These are phyloP conservation scores for Pontederia crassipes DNA, from an alignment of 176 grass and related monocot genomes.

Conservation along the genomic window DNA sequence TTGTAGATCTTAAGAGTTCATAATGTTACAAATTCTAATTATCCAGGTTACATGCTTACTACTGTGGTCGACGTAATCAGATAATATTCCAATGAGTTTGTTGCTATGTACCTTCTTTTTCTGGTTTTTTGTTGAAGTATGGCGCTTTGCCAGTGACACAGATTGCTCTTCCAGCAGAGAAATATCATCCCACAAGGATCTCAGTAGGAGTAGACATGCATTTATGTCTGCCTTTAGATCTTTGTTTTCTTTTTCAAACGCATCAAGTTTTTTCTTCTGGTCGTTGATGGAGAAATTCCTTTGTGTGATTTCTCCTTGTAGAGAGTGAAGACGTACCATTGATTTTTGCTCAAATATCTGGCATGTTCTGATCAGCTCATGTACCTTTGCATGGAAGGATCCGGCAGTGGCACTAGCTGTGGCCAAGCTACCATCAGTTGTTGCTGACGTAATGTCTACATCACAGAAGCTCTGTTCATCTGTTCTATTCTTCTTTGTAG, in stretches of 20 bases:
- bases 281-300: constrained; percentile 56
- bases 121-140: constrained; percentile 39
- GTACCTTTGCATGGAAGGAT: constrained; percentile 71
- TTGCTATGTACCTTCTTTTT: constrained; percentile 54
- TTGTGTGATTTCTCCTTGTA: constrained; percentile 66
- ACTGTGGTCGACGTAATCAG: too few species aligned
- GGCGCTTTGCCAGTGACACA: constrained; percentile 46
- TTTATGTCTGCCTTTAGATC: constrained; percentile 65
- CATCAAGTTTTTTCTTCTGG: constrained; percentile 61
- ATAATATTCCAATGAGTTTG: background rate
- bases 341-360: constrained; percentile 71
- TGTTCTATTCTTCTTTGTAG: background rate
- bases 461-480: constrained; percentile 48
- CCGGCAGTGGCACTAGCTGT: constrained; percentile 55
- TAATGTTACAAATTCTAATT: too few species aligned
- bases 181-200: constrained; percentile 58
- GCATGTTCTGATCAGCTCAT: constrained; percentile 51
- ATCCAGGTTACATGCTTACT: too few species aligned
- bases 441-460: constrained; percentile 47
- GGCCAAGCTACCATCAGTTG: constrained; percentile 46
- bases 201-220: constrained; percentile 52
- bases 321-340: constrained; percentile 58
- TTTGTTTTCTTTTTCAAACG: constrained; percentile 64
- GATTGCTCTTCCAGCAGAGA: constrained; percentile 57
- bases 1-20: too few species aligned